Percentiles rank a stretch among this genome's conserved stretches.
Evolutionary conservation across 306 rosid species (phyloP).

Genomic region (Begonia fuchsioides): DNA sequence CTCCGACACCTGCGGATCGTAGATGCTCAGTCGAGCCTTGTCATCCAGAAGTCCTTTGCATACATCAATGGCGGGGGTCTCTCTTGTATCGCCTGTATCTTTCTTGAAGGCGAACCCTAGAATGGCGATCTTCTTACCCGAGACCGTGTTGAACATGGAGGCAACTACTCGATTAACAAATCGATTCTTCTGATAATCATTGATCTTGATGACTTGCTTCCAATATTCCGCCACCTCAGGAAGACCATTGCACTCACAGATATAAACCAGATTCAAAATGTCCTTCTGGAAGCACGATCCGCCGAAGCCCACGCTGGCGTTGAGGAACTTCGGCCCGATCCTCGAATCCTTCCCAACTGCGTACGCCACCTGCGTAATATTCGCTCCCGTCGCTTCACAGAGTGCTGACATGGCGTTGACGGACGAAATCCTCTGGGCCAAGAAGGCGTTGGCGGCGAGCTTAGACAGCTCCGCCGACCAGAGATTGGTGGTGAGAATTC

Average conservation of each 20-base stretch:
- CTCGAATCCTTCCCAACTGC: constrained; percentile 84
- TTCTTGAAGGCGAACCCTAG: constrained; percentile 93
- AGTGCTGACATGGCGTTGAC: constrained; percentile 95
- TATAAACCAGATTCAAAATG: constrained; percentile 74
- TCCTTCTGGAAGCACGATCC: constrained; percentile 98
- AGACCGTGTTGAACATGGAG: constrained; percentile 86
- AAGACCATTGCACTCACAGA: constrained; percentile 90
- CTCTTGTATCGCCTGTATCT: constrained; percentile 90
- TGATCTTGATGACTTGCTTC: constrained; percentile 94
- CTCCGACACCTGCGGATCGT: constrained; percentile 71
- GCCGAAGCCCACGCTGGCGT: constrained; percentile 89
- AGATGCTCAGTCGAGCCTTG: constrained; percentile 67
- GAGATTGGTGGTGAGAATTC: constrained; percentile 75
- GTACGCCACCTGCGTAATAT: constrained; percentile 56
- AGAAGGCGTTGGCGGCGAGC: constrained; percentile 93
- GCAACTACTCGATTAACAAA: constrained; percentile 83
- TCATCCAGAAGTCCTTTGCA: constrained; percentile 80
- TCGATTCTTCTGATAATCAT: constrained; percentile 84
- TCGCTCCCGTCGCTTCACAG: constrained; percentile 93
- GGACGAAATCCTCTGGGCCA: constrained; percentile 92
- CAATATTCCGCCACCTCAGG: constrained; percentile 97
- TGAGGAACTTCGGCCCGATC: constrained; percentile 81
- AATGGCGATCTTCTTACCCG: constrained; percentile 65
- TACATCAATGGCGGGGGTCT: constrained; percentile 85
- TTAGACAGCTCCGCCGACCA: constrained; percentile 95